These are phyloP conservation scores for Pythium chondricola DNA, from an alignment of 352 stramenopile species.

Conservation along the genomic window DNA sequence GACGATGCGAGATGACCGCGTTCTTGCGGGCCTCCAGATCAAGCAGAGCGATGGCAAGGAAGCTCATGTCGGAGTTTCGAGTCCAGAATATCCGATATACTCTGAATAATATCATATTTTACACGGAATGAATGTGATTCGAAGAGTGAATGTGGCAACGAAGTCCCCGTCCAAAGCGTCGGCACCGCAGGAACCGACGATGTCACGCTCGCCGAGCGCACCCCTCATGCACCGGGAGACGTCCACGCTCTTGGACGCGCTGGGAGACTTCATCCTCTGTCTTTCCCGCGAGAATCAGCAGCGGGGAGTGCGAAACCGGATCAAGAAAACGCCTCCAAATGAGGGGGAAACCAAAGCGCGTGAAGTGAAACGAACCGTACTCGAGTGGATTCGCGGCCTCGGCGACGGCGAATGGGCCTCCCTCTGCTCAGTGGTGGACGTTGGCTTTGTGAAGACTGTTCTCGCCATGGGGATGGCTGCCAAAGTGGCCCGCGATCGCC, in stretches of 20 bases:
- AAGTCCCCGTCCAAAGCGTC: too few species aligned
- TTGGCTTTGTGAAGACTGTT: conserved; percentile 72
- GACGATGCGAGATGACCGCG: too few species aligned
- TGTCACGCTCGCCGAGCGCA: too few species aligned
- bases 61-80: too few species aligned
- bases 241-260: conserved; percentile 22
- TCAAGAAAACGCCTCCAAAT: conserved; percentile 4
- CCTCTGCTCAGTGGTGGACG: conserved; percentile 56
- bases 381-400: conserved; percentile 46
- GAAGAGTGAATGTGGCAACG: too few species aligned
- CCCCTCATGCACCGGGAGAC: conserved; percentile 9
- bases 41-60: too few species aligned
- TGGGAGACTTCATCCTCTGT: conserved; percentile 55
- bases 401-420: conserved; percentile 42
- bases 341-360: conserved; percentile 5
- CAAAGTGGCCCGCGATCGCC: not conserved
- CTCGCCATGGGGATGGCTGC: conserved; percentile 54
- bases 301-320: not conserved
- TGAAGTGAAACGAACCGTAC: conserved; percentile 28
- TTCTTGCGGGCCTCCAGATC: too few species aligned
- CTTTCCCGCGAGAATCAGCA: conserved; percentile 21
- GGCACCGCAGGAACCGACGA: too few species aligned
- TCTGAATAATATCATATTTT: too few species aligned
- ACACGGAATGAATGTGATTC: too few species aligned
- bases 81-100: too few species aligned